Evolutionary conservation across 768 basidiomycete species (phyloP).

Genomic region (Phylloporus scabripes): DNA sequence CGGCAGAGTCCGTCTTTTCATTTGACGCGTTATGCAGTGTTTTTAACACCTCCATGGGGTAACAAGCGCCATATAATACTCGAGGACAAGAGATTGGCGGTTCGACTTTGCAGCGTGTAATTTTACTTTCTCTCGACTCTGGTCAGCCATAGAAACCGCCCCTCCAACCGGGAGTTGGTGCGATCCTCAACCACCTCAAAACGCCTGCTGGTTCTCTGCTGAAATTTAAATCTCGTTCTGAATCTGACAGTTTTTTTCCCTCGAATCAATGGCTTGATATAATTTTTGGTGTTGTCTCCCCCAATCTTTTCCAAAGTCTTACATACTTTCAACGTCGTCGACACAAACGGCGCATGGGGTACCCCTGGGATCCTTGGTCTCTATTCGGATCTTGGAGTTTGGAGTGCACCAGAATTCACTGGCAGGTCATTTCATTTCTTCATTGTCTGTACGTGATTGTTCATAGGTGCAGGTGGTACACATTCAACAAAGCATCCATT

Average conservation of each 20-base stretch:
- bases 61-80: too few relatives aligned
- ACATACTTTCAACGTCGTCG: constrained; percentile 45
- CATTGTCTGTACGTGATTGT: background rate
- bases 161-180: background rate
- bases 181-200: constrained; percentile 36
- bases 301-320: constrained; percentile 26
- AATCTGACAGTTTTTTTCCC: constrained; percentile 61
- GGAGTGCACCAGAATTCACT: constrained; percentile 10
- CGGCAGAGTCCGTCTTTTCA: too few relatives aligned
- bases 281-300: constrained; percentile 52
- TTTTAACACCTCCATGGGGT: too few relatives aligned
- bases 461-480: constrained; percentile 46
- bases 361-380: constrained; percentile 65
- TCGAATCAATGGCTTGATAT: constrained; percentile 40
- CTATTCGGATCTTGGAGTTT: constrained; percentile 45
- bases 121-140: too few relatives aligned
- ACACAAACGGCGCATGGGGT: constrained; percentile 69
- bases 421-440: background rate
- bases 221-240: constrained; percentile 43
- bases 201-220: constrained; percentile 39
- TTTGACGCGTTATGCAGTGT: too few relatives aligned
- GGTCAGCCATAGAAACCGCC: background rate
- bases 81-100: too few relatives aligned
- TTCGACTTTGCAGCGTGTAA: too few relatives aligned
- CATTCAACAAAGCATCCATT: constrained; percentile 56